Percentiles rank a stretch among this genome's conserved stretches.
Conservation (phyloP, 2,329 filamentous ascomycete genomes). For the Colletotrichum ledebouriae region DNA sequence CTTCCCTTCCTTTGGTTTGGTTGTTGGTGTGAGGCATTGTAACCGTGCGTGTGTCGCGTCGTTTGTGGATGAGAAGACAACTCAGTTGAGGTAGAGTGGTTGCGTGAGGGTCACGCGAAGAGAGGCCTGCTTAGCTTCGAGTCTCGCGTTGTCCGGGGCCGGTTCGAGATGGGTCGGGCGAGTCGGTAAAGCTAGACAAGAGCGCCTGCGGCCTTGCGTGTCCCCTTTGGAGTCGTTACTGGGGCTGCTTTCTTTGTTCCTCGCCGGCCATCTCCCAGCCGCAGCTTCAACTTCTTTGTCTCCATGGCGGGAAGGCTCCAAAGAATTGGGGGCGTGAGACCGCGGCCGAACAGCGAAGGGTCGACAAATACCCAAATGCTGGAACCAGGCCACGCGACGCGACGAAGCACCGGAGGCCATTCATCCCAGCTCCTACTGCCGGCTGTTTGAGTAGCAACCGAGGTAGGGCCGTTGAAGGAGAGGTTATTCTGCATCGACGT, state of each 20-base stretch:
- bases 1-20: not conserved
- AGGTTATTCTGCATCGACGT: not conserved
- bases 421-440: not conserved
- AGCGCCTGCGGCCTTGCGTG: too few species aligned
- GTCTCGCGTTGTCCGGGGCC: constrained; percentile 22
- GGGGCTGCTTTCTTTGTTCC: too few species aligned
- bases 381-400: constrained; percentile 1
- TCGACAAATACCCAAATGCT: not conserved
- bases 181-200: not conserved
- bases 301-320: too few species aligned
- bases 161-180: not conserved
- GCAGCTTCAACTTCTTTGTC: too few species aligned
- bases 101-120: not conserved
- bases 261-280: too few species aligned
- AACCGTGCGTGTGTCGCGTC: not conserved
- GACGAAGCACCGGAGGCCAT: not conserved
- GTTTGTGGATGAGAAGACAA: not conserved
- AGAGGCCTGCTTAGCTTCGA: not conserved
- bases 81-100: not conserved
- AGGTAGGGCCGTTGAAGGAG: constrained; percentile 13
- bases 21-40: not conserved
- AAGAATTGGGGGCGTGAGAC: not conserved
- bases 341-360: not conserved
- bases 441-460: constrained; percentile 2
- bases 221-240: too few species aligned